Base-by-base conservation (phyloP, 257 asterid genomes). In the Salvia rosmarinus region DNA sequence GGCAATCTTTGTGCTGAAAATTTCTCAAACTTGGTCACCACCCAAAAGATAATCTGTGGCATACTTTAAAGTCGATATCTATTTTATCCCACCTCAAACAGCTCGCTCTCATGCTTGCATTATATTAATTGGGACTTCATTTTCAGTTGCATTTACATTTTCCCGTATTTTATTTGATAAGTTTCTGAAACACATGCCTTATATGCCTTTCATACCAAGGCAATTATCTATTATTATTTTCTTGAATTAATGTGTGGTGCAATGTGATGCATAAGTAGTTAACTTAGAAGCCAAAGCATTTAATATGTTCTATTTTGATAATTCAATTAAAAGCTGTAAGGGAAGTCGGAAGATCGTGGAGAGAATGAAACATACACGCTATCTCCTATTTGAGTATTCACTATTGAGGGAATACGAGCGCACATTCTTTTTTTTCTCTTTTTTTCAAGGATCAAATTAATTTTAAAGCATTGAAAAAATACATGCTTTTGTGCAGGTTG, bases 401-500 rank as follows among this genome's bases (percentile, higher is more conserved):
- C n/a, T n/a, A n/a, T 34, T 44, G 64, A 12, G 20, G 12, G 64
- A 54, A 54, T 37, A 20, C 37, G 67, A 19, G 4, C n/a, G n/a
- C 28, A 39, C 12, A 5, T 19, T 4, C 17, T 39, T 2, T 21
- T 40, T 39, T 14, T 2, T 54, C 39, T 37, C 2, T 50, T 1
- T 55, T 25, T 13, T 12, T 4, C 11, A 55, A 21, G 5, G 30
- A 20, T 55, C 61, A 12, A 44, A 25, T 70, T 23, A 17, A 70
- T 42, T 70, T 54, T 28, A 21, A 9, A 50, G 68, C 65, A 30
- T 56, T 79, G 16, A 64, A 19, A 56, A 74, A 75, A 42, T 64
- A 72, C 51, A 19, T 67, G 20, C 71, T 40, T 71, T 71, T 72
- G 78, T 74, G 79, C 91, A 94, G 99, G 97, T 88, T 10, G 99